Evolutionary conservation across 1,284 basidiomycete genomes (phyloP).

Genomic region (Inonotus hispidus): DNA sequence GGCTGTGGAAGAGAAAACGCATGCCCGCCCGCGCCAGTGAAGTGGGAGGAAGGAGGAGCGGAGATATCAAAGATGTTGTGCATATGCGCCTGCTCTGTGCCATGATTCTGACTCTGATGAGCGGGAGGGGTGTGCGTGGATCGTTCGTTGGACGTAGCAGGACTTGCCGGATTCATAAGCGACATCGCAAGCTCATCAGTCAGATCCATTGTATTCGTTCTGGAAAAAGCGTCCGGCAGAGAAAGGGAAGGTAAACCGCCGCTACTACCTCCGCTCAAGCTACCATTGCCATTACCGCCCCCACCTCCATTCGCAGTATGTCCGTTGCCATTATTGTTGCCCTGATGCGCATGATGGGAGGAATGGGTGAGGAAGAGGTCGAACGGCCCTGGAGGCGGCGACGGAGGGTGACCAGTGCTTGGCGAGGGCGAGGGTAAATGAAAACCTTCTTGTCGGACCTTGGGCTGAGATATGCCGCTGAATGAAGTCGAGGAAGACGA

Average conservation of each 20-base stretch:
- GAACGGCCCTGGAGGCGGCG: conserved; percentile 21
- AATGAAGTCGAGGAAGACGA: conserved; percentile 12
- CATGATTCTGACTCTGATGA: conserved; percentile 19
- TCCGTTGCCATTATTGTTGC: conserved; percentile 7
- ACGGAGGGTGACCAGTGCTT: conserved; percentile 29
- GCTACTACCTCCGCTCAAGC: conserved; percentile 24
- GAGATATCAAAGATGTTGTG: conserved; percentile 74
- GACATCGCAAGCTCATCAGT: conserved; percentile 53
- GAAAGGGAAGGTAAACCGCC: conserved; percentile 39
- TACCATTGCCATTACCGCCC: conserved; percentile 18
- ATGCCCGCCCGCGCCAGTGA: conserved; percentile 12
- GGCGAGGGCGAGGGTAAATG: conserved; percentile 46
- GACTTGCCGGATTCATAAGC: conserved; percentile 40
- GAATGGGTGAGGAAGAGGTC: conserved; percentile 23
- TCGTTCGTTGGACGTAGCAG: conserved; percentile 34
- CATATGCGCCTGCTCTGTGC: conserved; percentile 32
- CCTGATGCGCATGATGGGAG: conserved; percentile 27
- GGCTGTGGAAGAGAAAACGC: conserved; percentile 19
- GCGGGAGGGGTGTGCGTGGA: conserved; percentile 31
- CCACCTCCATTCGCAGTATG: conserved; percentile 18
- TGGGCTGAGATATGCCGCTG: conserved; percentile 27
- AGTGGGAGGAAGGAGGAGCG: conserved; percentile 32
- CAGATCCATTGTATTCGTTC: conserved; percentile 44
- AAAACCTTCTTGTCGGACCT: conserved; percentile 57
- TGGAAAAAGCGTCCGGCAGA: conserved; percentile 44